Conservation (phyloP, 441 rosid species). For the Adansonia madagascariensis region DNA sequence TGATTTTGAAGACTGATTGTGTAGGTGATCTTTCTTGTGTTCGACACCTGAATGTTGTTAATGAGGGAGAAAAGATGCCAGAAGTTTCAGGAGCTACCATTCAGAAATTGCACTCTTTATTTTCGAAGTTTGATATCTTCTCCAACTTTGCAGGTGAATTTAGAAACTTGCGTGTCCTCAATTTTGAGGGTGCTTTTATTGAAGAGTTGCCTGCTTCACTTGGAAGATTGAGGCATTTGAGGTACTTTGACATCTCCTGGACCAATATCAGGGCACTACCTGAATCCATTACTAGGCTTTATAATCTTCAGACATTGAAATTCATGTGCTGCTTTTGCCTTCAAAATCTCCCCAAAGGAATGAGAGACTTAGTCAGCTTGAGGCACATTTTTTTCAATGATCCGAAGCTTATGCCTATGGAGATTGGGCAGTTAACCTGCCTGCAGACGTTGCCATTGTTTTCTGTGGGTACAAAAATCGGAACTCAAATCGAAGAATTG, state of each 20-base stretch:
- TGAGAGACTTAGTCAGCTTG: conserved; percentile 29
- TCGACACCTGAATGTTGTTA: conserved; percentile 1
- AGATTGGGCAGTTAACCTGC: background rate
- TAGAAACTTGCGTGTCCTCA: conserved; percentile 27
- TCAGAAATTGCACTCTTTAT: conserved; percentile 18
- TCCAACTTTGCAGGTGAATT: background rate
- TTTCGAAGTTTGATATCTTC: background rate
- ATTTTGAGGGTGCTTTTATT: background rate
- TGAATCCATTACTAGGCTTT: conserved; percentile 26
- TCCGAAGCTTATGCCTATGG: background rate
- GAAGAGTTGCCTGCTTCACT: conserved; percentile 15
- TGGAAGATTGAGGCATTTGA: conserved; percentile 10
- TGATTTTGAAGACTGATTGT: background rate
- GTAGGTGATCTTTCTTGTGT: background rate
- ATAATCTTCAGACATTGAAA: conserved; percentile 31
- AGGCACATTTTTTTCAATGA: conserved; percentile 29
- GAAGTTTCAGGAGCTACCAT: background rate
- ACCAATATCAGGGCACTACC: conserved; percentile 16
- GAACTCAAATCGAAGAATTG: conserved; percentile 27
- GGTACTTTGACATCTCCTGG: conserved; percentile 29
- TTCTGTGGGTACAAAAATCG: conserved; percentile 18
- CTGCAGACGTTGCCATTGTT: conserved; percentile 31
- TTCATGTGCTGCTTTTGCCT: background rate
- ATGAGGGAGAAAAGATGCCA: background rate
- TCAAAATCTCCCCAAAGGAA: background rate